These are phyloP conservation scores for Talaromyces sp. DNA, from an alignment of 2,329 filamentous ascomycete genomes.

Conservation along the genomic window DNA sequence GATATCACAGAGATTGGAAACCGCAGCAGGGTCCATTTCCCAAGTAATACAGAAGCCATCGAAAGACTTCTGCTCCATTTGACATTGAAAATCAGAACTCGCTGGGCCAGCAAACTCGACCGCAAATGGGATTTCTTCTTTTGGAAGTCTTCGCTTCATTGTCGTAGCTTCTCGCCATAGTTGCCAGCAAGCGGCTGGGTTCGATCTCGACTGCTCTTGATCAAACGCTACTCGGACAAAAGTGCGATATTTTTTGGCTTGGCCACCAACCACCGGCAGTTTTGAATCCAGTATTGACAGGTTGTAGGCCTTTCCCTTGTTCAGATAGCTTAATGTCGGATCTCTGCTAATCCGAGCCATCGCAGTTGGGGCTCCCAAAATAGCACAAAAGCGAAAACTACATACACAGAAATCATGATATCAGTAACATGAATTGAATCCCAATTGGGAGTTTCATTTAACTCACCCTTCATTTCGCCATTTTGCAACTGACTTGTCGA, in stretches of 20 bases:
- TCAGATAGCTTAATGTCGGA: constrained; percentile 92
- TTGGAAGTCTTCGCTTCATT: constrained; percentile 85
- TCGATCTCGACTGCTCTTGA: constrained; percentile 83
- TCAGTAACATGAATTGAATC: not conserved
- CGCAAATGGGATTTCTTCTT: constrained; percentile 84
- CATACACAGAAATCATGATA: not conserved
- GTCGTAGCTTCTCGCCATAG: constrained; percentile 91
- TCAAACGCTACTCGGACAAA: constrained; percentile 91
- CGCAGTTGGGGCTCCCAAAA: constrained; percentile 85
- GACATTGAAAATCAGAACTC: constrained; percentile 58
- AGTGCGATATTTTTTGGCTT: constrained; percentile 74
- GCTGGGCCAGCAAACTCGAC: constrained; percentile 80
- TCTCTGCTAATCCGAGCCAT: constrained; percentile 85
- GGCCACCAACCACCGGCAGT: constrained; percentile 58
- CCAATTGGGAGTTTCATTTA: not conserved
- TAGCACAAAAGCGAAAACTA: constrained; percentile 82
- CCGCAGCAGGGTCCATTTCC: constrained; percentile 67
- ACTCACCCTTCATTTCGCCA: not conserved
- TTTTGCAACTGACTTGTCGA: not conserved
- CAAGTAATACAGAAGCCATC: constrained; percentile 89
- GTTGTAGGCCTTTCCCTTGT: constrained; percentile 85
- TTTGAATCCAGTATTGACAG: constrained; percentile 77
- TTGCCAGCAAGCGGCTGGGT: constrained; percentile 79
- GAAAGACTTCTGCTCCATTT: constrained; percentile 72
- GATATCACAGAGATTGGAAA: constrained; percentile 72